Percentiles rank a stretch among this genome's conserved stretches.
Evolutionary conservation across 2,329 filamentous ascomycete species (phyloP).

Genomic region (Orbilia javanica): DNA sequence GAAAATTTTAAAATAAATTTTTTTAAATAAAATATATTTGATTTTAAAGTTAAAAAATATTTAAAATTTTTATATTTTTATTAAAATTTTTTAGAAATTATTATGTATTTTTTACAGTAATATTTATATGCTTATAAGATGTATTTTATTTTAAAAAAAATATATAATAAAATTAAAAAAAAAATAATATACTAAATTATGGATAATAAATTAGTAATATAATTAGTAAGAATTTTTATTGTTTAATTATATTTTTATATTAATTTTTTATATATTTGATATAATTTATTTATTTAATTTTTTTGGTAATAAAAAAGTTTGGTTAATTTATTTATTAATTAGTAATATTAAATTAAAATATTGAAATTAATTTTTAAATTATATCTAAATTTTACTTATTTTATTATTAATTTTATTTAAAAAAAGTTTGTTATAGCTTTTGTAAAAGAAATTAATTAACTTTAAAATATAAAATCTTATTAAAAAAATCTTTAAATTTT

Average conservation of each 20-base stretch:
- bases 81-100: no score
- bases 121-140: background rate
- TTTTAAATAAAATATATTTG: no score
- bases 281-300: background rate
- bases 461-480: conserved; percentile 9
- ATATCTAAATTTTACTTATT: background rate
- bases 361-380: background rate
- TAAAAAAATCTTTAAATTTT: background rate
- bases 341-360: background rate
- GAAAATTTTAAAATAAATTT: no score
- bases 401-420: background rate
- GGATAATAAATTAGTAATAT: background rate
- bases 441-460: background rate
- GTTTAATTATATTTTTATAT: no score
- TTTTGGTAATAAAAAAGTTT: background rate
- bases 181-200: no score
- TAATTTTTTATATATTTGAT: no score
- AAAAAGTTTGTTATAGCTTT: background rate
- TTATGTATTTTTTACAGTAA: background rate
- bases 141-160: background rate
- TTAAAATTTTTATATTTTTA: no score
- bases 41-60: no score
- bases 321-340: background rate
- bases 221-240: no score
- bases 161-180: no score